Evolutionary conservation across 2,329 filamentous ascomycete species (phyloP), one percentile per base, ranked within the genome.

Genomic region (Macrophomina pseudophaseolina): DNA sequence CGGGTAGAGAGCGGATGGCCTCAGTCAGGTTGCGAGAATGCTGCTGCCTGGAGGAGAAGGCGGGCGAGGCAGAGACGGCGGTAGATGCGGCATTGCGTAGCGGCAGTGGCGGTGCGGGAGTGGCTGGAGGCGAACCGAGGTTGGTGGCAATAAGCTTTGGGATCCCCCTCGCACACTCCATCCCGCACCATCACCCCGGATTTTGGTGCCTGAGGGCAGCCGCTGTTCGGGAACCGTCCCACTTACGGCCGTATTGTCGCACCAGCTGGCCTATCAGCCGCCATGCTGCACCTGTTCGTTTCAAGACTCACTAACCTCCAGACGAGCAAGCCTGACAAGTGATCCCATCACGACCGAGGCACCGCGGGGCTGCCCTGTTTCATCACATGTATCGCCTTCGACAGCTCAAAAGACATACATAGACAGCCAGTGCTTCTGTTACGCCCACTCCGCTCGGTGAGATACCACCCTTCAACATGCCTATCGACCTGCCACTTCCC

Each of bases 121-220:
- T 54, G 38, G 49, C 62, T 64, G 48, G 23, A 12, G 12, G 18
- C 35, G 35, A 53, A 42, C 62, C 62, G 62, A 64, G 62, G 62
- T 54, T 64, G 49, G 62, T 40, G 51, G 35, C 62, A 64, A 64
- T 53, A 64, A 64, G 62, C 62, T 64, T 64, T 44, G 6, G 32
- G 54, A 56, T 56, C 53, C 48, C 48, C 48, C 48, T 51, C 40
- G 54, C 38, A 35, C 48, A 30, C 49, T 8, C 14, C 30, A 40
- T 49, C 49, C 51, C 62, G 62, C 62, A 54, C 62, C 51, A 65
- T 56, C 9, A 53, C 62, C 62, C 49, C 62, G 40, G 49, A 44
- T 54, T 53, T 54, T 54, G 28, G 49, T 38, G 40, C 16, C 18
- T 53, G 38, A 23, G 35, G 51, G 51, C 60, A 54, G 6, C 38